These are phyloP conservation scores for Mucor lusitanicus DNA, from an alignment of 371 early-diverging fungal species.

Conservation along the genomic window DNA sequence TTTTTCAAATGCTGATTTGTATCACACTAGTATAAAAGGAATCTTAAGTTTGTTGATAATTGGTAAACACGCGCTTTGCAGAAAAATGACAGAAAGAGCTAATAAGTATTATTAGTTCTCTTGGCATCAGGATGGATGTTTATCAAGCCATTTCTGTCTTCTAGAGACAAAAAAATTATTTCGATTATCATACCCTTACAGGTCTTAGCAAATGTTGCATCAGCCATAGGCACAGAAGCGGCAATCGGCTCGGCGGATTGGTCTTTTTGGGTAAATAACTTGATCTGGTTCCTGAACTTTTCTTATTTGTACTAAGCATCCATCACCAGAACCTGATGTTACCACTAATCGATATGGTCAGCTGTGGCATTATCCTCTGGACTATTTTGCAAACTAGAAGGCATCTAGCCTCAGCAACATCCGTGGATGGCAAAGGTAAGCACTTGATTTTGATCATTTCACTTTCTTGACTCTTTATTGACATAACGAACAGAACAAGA, in stretches of 20 bases:
- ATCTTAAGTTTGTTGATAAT: slow-evolving; percentile 60
- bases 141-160: slow-evolving; percentile 58
- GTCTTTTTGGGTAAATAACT: slow-evolving; percentile 56
- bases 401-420: slow-evolving; percentile 45
- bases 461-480: background rate
- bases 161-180: slow-evolving; percentile 57
- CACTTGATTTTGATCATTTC: background rate
- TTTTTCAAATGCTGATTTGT: background rate
- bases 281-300: background rate
- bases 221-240: slow-evolving; percentile 51
- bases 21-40: slow-evolving; percentile 45
- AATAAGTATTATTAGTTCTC: slow-evolving; percentile 26
- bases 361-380: slow-evolving; percentile 52
- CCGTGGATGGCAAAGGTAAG: slow-evolving; percentile 58
- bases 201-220: slow-evolving; percentile 55
- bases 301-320: background rate
- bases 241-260: slow-evolving; percentile 56
- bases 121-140: slow-evolving; percentile 67
- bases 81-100: background rate
- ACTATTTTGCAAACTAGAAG: slow-evolving; percentile 59
- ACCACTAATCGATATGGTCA: slow-evolving; percentile 55
- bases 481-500: slow-evolving; percentile 37
- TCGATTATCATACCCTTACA: slow-evolving; percentile 59
- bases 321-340: slow-evolving; percentile 40
- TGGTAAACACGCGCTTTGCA: slow-evolving; percentile 20